phyloP scores from a whole-genome alignment of 495 filamentous ascomycete species.

The Penicillium maclennaniae region DNA sequence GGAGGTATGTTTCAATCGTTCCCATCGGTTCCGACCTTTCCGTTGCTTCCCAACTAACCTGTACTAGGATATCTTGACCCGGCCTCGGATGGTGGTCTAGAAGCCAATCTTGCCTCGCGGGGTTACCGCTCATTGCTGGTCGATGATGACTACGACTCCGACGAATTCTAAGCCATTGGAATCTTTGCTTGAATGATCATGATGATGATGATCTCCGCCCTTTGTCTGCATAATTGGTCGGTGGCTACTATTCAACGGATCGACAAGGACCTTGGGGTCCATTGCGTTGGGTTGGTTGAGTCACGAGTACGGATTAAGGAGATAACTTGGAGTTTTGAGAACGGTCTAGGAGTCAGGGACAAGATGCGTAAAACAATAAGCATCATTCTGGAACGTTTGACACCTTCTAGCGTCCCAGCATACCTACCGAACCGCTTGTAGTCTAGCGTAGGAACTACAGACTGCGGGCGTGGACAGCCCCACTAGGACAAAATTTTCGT shows the following conservation, averaged over 20 bases:
- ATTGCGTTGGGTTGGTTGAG: background rate
- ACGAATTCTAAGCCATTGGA: conserved; percentile 38
- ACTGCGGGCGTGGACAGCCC: too few relatives aligned
- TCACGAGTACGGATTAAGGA: background rate
- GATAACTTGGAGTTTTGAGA: background rate
- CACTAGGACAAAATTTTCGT: too few relatives aligned
- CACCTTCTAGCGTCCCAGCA: background rate
- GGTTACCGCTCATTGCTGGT: conserved; percentile 49
- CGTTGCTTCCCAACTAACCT: conserved; percentile 9
- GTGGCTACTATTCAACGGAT: background rate
- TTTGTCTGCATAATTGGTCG: background rate
- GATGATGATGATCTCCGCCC: background rate
- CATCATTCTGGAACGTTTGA: background rate
- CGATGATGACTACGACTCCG: conserved; percentile 51
- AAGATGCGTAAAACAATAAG: background rate
- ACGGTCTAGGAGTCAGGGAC: background rate
- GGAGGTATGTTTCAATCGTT: conserved; percentile 53
- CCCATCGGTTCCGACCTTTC: background rate
- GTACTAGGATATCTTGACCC: conserved; percentile 71
- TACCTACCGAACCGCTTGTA: background rate
- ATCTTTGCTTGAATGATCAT: background rate
- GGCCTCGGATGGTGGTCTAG: conserved; percentile 76
- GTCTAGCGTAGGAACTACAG: too few relatives aligned
- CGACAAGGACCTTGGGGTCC: background rate
- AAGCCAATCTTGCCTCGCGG: conserved; percentile 68